Conservation (phyloP, 2,329 filamentous ascomycete genomes). For the Tricladium varicosporioides region DNA sequence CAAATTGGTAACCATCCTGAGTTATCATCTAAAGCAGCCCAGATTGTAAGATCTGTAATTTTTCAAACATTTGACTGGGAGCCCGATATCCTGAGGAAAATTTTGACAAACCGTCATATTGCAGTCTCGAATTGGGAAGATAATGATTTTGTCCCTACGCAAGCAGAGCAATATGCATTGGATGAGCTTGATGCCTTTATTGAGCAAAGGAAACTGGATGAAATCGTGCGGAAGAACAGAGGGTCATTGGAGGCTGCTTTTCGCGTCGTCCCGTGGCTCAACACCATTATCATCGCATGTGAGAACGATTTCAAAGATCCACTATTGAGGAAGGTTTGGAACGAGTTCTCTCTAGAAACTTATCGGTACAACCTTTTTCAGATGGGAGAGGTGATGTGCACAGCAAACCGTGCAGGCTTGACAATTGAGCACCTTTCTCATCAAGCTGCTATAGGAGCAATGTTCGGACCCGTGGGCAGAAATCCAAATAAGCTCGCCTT, state of each 20-base stretch:
- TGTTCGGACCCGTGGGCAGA: neutral
- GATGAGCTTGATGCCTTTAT: slow-evolving; percentile 17
- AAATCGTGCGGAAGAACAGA: neutral
- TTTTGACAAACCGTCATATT: slow-evolving; percentile 16
- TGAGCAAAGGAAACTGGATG: slow-evolving; percentile 4
- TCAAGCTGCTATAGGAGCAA: neutral
- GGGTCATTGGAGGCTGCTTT: slow-evolving; percentile 6
- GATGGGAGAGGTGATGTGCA: slow-evolving; percentile 4
- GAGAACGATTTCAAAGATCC: slow-evolving; percentile 14
- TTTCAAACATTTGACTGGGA: slow-evolving; percentile 19
- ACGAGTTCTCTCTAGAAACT: slow-evolving; percentile 17
- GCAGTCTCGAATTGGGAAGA: neutral
- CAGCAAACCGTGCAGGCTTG: slow-evolving; percentile 5
- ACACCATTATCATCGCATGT: slow-evolving; percentile 8
- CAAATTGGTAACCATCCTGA: slow-evolving; percentile 6
- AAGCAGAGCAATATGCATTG: slow-evolving; percentile 13
- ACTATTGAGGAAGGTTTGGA: slow-evolving; percentile 19
- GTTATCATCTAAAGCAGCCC: slow-evolving; percentile 13
- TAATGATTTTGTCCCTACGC: slow-evolving; percentile 15
- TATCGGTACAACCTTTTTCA: neutral
- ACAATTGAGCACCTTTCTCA: slow-evolving; percentile 12
- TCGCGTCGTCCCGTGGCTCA: slow-evolving; percentile 6
- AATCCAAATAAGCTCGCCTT: neutral
- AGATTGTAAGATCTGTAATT: slow-evolving; percentile 8
- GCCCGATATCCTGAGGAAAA: slow-evolving; percentile 11